These are phyloP conservation scores for Synchytrium microbalum DNA, from an alignment of 371 early-diverging fungal species.

Conservation along the genomic window DNA sequence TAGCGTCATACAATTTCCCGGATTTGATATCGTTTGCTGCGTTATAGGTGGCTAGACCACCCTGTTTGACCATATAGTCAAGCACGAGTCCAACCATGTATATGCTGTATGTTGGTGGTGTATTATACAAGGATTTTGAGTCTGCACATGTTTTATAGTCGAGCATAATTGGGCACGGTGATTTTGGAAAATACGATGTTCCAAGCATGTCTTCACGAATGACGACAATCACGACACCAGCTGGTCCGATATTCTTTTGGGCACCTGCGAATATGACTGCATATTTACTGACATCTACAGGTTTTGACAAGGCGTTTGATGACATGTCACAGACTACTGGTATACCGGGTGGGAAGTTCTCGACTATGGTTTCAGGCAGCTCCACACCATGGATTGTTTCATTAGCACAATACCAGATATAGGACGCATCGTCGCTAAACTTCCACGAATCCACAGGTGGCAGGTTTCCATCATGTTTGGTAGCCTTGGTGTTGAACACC, in stretches of 20 bases:
- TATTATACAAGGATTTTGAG: conserved; percentile 87
- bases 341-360: not conserved
- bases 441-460: conserved; percentile 41
- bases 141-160: conserved; percentile 76
- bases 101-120: conserved; percentile 93
- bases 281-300: conserved; percentile 72
- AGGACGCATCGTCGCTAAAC: conserved; percentile 64
- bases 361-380: conserved; percentile 23
- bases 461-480: conserved; percentile 36
- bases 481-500: conserved; percentile 50
- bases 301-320: conserved; percentile 83
- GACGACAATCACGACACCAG: conserved; percentile 88
- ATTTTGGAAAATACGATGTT: conserved; percentile 23
- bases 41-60: conserved; percentile 68
- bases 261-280: conserved; percentile 91
- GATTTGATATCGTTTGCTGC: conserved; percentile 57
- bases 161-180: conserved; percentile 69
- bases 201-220: conserved; percentile 79
- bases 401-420: conserved; percentile 92
- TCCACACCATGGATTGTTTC: conserved; percentile 97
- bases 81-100: conserved; percentile 84
- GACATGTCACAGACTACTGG: conserved; percentile 56
- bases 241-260: conserved; percentile 96
- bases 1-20: conserved; percentile 55
- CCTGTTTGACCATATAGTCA: conserved; percentile 63